These are phyloP conservation scores for Septoria linicola DNA, from an alignment of 2,329 filamentous ascomycete genomes.

Conservation along the genomic window DNA sequence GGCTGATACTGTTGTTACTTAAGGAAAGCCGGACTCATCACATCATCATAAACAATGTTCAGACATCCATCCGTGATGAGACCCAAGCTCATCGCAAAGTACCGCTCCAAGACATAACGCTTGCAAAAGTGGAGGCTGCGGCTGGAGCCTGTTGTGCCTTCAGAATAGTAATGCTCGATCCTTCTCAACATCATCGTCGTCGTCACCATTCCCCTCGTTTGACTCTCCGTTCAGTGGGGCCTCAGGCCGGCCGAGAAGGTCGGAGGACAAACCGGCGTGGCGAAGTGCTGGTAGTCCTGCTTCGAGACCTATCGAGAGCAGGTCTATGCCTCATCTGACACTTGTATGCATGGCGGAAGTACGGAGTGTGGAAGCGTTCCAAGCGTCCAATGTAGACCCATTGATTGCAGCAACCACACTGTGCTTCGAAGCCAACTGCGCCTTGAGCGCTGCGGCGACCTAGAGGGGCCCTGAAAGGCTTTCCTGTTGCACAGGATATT, in stretches of 20 bases:
- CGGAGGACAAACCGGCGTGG: background rate
- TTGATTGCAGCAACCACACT: slow-evolving; percentile 73
- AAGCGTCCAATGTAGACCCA: slow-evolving; percentile 80
- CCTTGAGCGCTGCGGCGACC: slow-evolving; percentile 76
- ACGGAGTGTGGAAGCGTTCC: slow-evolving; percentile 90
- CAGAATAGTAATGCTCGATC: background rate
- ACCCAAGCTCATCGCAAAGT: too few species aligned
- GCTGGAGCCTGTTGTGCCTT: too few species aligned
- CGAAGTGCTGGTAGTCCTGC: slow-evolving; percentile 17
- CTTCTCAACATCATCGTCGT: background rate
- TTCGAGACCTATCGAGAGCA: slow-evolving; percentile 6
- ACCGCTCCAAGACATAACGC: too few species aligned
- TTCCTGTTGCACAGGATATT: slow-evolving; percentile 65
- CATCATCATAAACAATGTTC: too few species aligned
- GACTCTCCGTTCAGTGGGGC: too few species aligned
- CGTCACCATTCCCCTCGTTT: background rate
- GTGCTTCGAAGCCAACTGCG: slow-evolving; percentile 76
- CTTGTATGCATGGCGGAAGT: slow-evolving; percentile 89
- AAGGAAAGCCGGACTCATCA: too few species aligned
- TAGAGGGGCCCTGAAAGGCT: slow-evolving; percentile 73
- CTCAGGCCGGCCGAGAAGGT: too few species aligned
- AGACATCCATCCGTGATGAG: too few species aligned
- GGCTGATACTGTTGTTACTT: too few species aligned
- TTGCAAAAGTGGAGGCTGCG: too few species aligned
- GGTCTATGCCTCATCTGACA: slow-evolving; percentile 27